phyloP scores from a whole-genome alignment of 1,284 basidiomycete genomes.

The Cutaneotrichosporon mucoides region DNA sequence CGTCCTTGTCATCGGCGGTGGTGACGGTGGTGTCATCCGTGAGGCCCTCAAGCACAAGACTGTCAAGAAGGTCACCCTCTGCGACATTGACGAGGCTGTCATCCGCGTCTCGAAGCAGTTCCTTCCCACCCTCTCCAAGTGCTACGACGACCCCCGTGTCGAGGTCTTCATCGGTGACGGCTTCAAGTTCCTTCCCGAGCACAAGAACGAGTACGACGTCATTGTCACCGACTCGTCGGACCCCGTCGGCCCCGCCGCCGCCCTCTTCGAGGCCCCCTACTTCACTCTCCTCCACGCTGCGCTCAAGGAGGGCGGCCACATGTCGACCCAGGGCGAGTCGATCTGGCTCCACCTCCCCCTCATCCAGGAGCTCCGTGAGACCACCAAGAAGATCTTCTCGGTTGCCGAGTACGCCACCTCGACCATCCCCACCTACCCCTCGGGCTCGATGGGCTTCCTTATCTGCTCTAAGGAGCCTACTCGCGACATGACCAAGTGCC shows the following conservation, averaged over 20 bases:
- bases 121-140: slow-evolving; percentile 89
- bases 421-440: slow-evolving; percentile 96
- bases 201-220: slow-evolving; percentile 88
- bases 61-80: slow-evolving; percentile 89
- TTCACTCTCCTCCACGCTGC: slow-evolving; percentile 91
- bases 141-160: slow-evolving; percentile 79
- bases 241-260: slow-evolving; percentile 91
- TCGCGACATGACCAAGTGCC: slow-evolving; percentile 66
- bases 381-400: slow-evolving; percentile 74
- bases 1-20: slow-evolving; percentile 95
- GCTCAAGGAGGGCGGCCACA: slow-evolving; percentile 83
- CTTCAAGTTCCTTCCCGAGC: slow-evolving; percentile 91
- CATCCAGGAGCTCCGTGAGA: slow-evolving; percentile 72
- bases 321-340: slow-evolving; percentile 94
- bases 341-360: slow-evolving; percentile 91
- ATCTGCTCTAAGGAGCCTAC: slow-evolving; percentile 76
- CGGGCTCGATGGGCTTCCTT: slow-evolving; percentile 95
- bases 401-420: slow-evolving; percentile 90
- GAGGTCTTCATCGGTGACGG: slow-evolving; percentile 91
- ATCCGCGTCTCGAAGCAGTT: slow-evolving; percentile 89
- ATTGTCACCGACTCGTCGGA: slow-evolving; percentile 99
- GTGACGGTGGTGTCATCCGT: slow-evolving; percentile 92
- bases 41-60: slow-evolving; percentile 93
- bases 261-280: slow-evolving; percentile 96
- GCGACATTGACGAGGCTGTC: slow-evolving; percentile 99